Conservation (phyloP, 2,329 filamentous ascomycete species). For the Trichoderma sp. region DNA sequence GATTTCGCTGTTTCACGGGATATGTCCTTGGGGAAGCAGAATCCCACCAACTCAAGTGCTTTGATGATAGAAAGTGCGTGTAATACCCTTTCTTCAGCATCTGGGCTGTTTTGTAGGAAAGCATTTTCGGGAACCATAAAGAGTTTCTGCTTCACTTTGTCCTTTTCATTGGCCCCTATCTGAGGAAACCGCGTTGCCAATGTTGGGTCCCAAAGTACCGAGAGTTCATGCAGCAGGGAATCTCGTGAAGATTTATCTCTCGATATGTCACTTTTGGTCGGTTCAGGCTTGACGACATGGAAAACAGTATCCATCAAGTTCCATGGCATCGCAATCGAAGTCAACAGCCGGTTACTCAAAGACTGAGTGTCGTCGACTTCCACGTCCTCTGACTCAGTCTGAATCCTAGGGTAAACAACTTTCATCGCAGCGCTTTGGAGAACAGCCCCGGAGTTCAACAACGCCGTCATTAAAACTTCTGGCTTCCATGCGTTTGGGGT, state of each 20-base stretch:
- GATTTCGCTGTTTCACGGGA: slow-evolving; percentile 8
- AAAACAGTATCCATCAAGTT: slow-evolving; percentile 5
- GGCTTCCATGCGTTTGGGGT: neutral
- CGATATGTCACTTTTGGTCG: neutral
- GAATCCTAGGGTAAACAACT: neutral
- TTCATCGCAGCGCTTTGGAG: neutral
- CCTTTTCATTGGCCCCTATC: neutral
- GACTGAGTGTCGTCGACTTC: neutral
- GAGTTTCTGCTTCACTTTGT: neutral
- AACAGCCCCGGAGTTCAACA: neutral
- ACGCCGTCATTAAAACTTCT: neutral
- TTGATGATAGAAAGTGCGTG: slow-evolving; percentile 13
- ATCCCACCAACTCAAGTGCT: slow-evolving; percentile 6
- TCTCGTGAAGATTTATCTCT: neutral
- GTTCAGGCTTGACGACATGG: slow-evolving; percentile 1
- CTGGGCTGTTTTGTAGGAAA: neutral
- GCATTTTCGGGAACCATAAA: neutral
- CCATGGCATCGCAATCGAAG: slow-evolving; percentile 11
- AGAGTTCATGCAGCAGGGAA: neutral
- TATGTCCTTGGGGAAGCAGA: slow-evolving; percentile 10
- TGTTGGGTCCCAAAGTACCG: slow-evolving; percentile 1
- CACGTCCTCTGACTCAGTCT: neutral
- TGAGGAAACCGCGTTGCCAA: neutral
- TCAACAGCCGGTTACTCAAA: neutral
- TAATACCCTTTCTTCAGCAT: neutral